Evolutionary conservation across 768 basidiomycete species (phyloP).

Genomic region (Podaxis pistillaris): DNA sequence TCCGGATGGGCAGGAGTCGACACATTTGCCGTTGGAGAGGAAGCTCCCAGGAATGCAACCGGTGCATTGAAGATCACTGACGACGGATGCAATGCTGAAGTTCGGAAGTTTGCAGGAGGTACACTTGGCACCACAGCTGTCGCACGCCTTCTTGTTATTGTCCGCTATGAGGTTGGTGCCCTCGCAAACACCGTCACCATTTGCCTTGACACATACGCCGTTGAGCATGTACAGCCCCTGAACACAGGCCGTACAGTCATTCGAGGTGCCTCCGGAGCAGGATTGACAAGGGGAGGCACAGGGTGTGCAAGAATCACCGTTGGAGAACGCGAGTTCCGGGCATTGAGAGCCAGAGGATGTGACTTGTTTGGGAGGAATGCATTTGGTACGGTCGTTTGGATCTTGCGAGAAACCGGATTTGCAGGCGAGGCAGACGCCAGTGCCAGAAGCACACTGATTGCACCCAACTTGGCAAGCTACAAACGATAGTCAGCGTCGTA

Average conservation of each 20-base stretch:
- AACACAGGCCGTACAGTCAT: constrained; percentile 68
- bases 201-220: constrained; percentile 65
- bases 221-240: constrained; percentile 57
- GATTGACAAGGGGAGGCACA: constrained; percentile 69
- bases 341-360: constrained; percentile 58
- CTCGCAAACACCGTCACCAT: constrained; percentile 66
- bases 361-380: constrained; percentile 49
- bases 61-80: constrained; percentile 68
- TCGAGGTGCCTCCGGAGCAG: constrained; percentile 62
- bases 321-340: constrained; percentile 61
- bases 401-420: constrained; percentile 64
- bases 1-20: constrained; percentile 68
- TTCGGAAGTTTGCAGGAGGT: constrained; percentile 70
- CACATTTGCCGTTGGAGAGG: constrained; percentile 68
- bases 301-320: constrained; percentile 46
- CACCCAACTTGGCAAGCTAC: constrained; percentile 76
- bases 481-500: constrained; percentile 28
- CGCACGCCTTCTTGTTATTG: constrained; percentile 75
- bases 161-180: constrained; percentile 70
- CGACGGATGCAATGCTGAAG: constrained; percentile 65
- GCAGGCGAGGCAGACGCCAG: constrained; percentile 72
- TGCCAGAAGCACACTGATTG: constrained; percentile 59
- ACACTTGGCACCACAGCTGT: constrained; percentile 79
- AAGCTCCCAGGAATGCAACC: constrained; percentile 77
- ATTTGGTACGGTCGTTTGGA: constrained; percentile 61